Percentiles rank a stretch among this genome's conserved stretches.
These are phyloP conservation scores for Zygosaccharomyces gambellarensis DNA, from an alignment of 805 yeast genomes.

Conservation along the genomic window DNA sequence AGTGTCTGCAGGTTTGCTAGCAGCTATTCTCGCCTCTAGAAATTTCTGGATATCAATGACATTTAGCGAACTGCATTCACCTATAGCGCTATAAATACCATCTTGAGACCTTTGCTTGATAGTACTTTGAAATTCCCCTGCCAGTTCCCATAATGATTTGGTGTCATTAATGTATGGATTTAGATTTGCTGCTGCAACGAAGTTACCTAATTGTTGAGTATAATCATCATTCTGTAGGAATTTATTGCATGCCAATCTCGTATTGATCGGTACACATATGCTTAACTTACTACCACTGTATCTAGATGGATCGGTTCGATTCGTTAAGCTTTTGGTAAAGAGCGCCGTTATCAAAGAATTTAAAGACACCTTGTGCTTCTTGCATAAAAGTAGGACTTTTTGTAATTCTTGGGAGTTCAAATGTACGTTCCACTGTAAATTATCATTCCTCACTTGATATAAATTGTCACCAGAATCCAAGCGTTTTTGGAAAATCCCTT, in stretches of 20 bases:
- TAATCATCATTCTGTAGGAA: conserved; percentile 6
- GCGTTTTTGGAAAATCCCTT: conserved; percentile 6
- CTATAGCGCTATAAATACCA: conserved; percentile 14
- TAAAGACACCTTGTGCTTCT: conserved; percentile 19
- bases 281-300: conserved; percentile 13
- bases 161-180: conserved; percentile 2
- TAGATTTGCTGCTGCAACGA: conserved; percentile 18
- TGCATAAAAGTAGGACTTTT: conserved; percentile 19
- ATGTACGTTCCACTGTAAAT: conserved; percentile 16
- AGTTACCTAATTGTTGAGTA: conserved; percentile 23
- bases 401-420: conserved; percentile 12
- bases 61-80: conserved; percentile 23
- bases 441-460: conserved; percentile 21
- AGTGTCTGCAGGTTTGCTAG: conserved; percentile 21
- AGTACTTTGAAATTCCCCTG: conserved; percentile 10
- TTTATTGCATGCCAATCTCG: conserved; percentile 17
- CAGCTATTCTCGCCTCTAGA: conserved; percentile 16
- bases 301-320: background rate
- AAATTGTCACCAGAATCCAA: background rate
- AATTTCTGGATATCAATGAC: conserved; percentile 17
- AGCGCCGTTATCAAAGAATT: conserved; percentile 23
- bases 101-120: conserved; percentile 4
- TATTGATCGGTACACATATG: conserved; percentile 25
- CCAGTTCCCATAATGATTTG: conserved; percentile 17
- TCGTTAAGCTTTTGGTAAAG: conserved; percentile 8